Conservation (phyloP, 192 early-diverging fungal species). For the Kickxella alabastrina region DNA sequence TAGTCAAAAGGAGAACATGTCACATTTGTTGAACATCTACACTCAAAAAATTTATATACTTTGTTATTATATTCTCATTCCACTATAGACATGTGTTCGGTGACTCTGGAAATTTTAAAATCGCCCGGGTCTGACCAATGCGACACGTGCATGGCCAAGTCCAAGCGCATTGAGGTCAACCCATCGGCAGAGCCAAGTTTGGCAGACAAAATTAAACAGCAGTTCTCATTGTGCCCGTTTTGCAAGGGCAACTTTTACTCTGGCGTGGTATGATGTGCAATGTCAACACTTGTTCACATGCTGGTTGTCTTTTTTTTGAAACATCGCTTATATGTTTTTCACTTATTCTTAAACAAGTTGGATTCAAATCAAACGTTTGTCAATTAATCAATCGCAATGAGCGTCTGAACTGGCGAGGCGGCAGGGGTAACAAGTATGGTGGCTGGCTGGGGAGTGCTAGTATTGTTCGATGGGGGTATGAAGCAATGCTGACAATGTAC, state of each 20-base stretch:
- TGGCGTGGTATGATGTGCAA: constrained; percentile 10
- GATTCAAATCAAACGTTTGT: too few relatives aligned
- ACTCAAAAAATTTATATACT: too few relatives aligned
- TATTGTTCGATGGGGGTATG: neutral
- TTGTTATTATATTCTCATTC: too few relatives aligned
- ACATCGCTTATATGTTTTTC: neutral
- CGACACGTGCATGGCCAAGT: constrained; percentile 32
- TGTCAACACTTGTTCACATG: neutral
- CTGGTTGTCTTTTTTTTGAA: too few relatives aligned
- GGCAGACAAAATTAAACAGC: constrained; percentile 1
- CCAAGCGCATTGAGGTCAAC: constrained; percentile 2
- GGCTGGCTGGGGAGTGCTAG: neutral
- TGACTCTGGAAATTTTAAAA: constrained; percentile 25
- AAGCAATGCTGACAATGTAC: constrained; percentile 2
- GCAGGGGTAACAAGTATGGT: too few relatives aligned
- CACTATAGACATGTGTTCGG: constrained; percentile 45
- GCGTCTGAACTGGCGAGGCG: too few relatives aligned
- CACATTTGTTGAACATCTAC: too few relatives aligned
- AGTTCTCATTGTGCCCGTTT: constrained; percentile 31
- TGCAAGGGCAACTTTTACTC: constrained; percentile 33
- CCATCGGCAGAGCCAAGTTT: neutral
- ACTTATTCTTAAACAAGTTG: neutral
- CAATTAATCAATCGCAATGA: too few relatives aligned
- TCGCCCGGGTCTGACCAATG: constrained; percentile 35
- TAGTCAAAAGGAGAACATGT: too few relatives aligned